Conservation (phyloP, 371 early-diverging fungal species). For the Mortierella sp. region DNA sequence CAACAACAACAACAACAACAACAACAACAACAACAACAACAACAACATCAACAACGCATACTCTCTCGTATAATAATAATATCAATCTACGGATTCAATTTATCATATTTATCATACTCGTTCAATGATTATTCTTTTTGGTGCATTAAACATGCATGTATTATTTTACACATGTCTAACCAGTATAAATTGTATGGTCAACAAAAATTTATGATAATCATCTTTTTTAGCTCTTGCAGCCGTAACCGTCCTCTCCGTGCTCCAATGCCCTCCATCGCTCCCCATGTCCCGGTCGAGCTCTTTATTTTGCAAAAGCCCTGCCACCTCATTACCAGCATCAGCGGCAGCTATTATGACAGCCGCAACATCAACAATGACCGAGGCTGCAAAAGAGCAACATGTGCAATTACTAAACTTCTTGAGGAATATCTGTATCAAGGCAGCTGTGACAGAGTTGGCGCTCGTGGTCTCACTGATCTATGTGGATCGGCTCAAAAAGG, state of each 20-base stretch:
- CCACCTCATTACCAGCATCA: constrained; percentile 1
- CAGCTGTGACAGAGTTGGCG: constrained; percentile 46
- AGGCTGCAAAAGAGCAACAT: constrained; percentile 8
- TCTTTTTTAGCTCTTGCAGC: constrained; percentile 38
- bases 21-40: too few relatives aligned
- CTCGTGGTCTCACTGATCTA: constrained; percentile 79
- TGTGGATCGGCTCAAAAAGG: constrained; percentile 78
- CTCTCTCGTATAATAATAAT: too few relatives aligned
- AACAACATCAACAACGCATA: too few relatives aligned
- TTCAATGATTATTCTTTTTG: too few relatives aligned
- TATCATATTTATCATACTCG: too few relatives aligned
- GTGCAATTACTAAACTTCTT: constrained; percentile 30
- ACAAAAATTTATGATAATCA: background rate
- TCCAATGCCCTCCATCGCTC: constrained; percentile 41
- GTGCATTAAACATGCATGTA: too few relatives aligned
- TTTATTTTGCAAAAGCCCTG: constrained; percentile 11
- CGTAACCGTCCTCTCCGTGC: constrained; percentile 47
- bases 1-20: too few relatives aligned
- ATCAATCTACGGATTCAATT: too few relatives aligned
- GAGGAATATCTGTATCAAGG: constrained; percentile 37
- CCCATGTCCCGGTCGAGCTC: constrained; percentile 32
- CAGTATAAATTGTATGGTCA: too few relatives aligned
- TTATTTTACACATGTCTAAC: too few relatives aligned
- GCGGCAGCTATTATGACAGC: background rate
- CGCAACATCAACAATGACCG: constrained; percentile 6